A percentile compares a stretch with the other conserved stretches of the same genome.
Conservation (phyloP, 768 basidiomycete genomes). For the Mycena polygramma region DNA sequence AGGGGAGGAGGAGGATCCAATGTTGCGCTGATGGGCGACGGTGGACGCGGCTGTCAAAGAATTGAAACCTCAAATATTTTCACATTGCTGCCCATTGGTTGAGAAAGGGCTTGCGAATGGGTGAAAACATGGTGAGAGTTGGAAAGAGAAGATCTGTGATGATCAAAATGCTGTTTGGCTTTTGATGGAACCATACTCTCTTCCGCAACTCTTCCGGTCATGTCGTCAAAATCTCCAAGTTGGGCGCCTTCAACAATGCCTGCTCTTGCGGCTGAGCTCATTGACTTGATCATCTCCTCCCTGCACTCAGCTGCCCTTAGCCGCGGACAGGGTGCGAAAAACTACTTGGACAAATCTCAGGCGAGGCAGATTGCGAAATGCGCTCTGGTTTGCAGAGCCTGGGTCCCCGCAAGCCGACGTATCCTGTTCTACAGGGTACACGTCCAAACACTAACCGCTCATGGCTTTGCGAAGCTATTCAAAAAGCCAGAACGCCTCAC, state of each 20-base stretch:
- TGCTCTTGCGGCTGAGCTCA: neutral
- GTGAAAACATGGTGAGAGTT: too few relatives aligned
- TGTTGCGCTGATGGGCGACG: too few relatives aligned
- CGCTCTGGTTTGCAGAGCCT: constrained; percentile 10
- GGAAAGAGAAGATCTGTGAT: too few relatives aligned
- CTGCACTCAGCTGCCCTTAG: neutral
- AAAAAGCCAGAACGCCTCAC: neutral
- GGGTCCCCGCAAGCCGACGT: constrained; percentile 17
- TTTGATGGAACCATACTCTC: too few relatives aligned
- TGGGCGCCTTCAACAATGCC: neutral
- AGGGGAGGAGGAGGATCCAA: too few relatives aligned
- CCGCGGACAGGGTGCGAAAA: neutral
- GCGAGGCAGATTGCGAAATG: constrained; percentile 1
- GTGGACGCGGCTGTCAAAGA: too few relatives aligned
- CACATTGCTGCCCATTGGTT: too few relatives aligned
- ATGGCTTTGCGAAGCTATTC: constrained; percentile 2
- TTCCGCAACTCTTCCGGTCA: neutral
- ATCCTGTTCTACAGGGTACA: constrained; percentile 12
- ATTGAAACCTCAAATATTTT: too few relatives aligned
- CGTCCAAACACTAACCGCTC: neutral
- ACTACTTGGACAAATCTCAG: neutral
- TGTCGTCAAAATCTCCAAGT: neutral
- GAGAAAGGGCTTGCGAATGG: too few relatives aligned
- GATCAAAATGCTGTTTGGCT: too few relatives aligned
- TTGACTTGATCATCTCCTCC: constrained; percentile 10